A percentile compares a stretch with the other conserved stretches of the same genome.
These are phyloP conservation scores for Colletotrichum sp. DNA, from an alignment of 2,329 filamentous ascomycete species.

Conservation along the genomic window DNA sequence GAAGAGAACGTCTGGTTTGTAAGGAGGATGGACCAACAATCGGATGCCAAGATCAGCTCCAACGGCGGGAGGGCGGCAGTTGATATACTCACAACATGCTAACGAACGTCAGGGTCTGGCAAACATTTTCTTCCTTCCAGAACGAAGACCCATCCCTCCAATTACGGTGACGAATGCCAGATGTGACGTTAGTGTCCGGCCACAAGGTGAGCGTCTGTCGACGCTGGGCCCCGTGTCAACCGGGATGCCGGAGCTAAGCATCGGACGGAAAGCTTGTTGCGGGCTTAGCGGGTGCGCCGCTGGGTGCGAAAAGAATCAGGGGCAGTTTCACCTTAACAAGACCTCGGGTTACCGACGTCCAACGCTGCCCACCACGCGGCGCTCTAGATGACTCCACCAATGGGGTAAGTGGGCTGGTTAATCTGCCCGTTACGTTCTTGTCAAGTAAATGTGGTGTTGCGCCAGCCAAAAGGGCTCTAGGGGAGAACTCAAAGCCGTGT, in stretches of 20 bases:
- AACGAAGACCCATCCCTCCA: neutral
- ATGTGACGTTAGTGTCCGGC: neutral
- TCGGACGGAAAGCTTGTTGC: slow-evolving; percentile 15
- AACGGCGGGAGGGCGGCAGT: neutral
- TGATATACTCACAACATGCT: slow-evolving; percentile 3
- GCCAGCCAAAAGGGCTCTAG: neutral
- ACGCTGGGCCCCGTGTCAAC: neutral
- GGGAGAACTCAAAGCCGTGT: neutral
- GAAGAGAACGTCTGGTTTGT: neutral
- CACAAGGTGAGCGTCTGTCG: neutral
- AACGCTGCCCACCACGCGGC: neutral
- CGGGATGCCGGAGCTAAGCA: slow-evolving; percentile 6
- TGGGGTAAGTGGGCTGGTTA: neutral
- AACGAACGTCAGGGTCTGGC: neutral
- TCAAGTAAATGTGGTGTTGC: neutral
- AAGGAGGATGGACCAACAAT: neutral
- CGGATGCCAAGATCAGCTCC: neutral
- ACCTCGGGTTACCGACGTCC: neutral
- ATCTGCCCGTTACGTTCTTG: neutral
- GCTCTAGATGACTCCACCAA: neutral
- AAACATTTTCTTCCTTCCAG: neutral
- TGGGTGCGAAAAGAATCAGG: neutral
- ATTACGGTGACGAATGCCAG: slow-evolving; percentile 2
- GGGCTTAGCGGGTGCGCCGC: neutral
- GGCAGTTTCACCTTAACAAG: slow-evolving; percentile 8